Evolutionary conservation across 352 stramenopile species (phyloP), one percentile per base, ranked within the genome.

Genomic region (Phytophthora nicotianae): DNA sequence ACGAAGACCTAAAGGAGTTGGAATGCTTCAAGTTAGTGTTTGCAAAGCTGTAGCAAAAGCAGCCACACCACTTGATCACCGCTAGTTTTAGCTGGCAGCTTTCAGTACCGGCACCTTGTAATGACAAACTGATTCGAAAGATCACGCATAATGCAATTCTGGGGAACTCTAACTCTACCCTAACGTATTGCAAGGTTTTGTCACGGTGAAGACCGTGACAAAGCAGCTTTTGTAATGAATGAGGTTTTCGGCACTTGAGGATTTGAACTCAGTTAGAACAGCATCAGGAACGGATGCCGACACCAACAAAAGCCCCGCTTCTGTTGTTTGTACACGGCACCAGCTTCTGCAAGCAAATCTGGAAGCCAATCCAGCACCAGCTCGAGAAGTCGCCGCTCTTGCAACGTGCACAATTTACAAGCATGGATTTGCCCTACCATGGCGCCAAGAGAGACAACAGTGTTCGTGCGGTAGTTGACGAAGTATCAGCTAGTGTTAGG

Each of bases 391-490:
- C 29, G 10, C 29, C 29, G 29, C 29, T 35, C 2, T 35, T 35
- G 29, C 29, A 35, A 13, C 29, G 10, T 0, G 20, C 35, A 23
- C 20, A 46, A 6, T 50, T 74, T 3, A 17, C 47, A 26, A 71
- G 29, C 43, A 76, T 80, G n/a, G 65, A 80, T 52, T 66, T 74
- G 10, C 65, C 64, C 6, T 83, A 70, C 35, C 74, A 83, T 52
- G 74, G 74, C 27, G 35, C 48, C 19, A 65, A 70, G 17, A 57
- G 67, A n/a, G 62, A 83, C 46, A 46, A 81, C 20, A 80, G 70
- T 26, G n/a, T 72, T 9, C 20, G 29, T 35, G 29, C 29, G 13
- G 7, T 35, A 9, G 29, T 35, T 35, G 29, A 35, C 29, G 29
- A 35, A 35, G 29, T 9, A 35, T 35, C 29, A 35, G 4, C 10